A percentile compares a stretch with the other conserved stretches of the same genome.
These are phyloP conservation scores for Babesia ovis DNA, from an alignment of 169 alveolate species.

Conservation along the genomic window DNA sequence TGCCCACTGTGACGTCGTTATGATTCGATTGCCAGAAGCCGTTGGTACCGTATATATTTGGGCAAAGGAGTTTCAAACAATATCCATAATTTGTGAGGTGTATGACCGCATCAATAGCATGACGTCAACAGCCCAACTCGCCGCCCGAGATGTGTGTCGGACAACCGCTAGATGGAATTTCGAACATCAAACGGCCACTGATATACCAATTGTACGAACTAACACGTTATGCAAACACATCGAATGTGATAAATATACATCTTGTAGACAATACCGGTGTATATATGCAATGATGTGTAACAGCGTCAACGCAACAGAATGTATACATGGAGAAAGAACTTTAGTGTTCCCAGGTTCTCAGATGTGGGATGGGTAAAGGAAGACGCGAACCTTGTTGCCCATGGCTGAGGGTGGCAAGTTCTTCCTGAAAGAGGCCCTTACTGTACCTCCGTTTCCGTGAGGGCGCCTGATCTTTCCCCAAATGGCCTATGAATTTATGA, in stretches of 20 bases:
- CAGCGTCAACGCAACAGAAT: no score
- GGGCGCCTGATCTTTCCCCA: constrained; percentile 97
- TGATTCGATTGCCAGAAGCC: no score
- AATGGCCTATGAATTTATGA: constrained; percentile 74
- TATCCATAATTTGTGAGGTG: no score
- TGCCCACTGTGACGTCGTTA: no score
- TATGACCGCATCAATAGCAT: not conserved
- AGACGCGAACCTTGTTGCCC: constrained; percentile 94
- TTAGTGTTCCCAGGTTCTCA: constrained; percentile 42
- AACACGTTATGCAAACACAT: no score
- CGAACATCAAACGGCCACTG: no score
- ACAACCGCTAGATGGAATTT: no score
- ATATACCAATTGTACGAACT: no score
- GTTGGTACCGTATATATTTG: no score
- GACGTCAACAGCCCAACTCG: constrained; percentile 6
- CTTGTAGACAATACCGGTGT: not conserved
- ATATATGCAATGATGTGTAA: no score
- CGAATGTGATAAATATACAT: no score
- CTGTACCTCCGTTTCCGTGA: constrained; percentile 98
- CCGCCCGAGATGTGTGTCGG: constrained; percentile 12
- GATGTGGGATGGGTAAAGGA: constrained; percentile 93
- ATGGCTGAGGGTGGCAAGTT: constrained; percentile 96
- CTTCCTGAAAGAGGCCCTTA: constrained; percentile 92
- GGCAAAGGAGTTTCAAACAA: no score
- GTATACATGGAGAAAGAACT: not conserved